Evolutionary conservation across 2,329 filamentous ascomycete genomes (phyloP).

Genomic region (Phyllosticta ampelicida): DNA sequence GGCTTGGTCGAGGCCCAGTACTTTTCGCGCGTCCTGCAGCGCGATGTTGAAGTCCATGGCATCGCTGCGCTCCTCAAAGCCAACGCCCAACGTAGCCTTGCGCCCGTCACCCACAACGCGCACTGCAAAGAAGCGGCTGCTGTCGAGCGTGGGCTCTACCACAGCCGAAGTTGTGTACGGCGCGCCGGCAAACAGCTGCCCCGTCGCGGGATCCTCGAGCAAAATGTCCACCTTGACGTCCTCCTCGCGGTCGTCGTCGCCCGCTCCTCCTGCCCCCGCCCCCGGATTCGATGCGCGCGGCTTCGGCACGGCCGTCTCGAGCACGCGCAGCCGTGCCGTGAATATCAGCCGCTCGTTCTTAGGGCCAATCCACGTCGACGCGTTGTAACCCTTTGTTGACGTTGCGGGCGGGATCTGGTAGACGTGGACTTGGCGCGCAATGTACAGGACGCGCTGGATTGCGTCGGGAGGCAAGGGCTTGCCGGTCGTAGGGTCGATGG

Average conservation of each 20-base stretch:
- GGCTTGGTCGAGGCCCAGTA: conserved; percentile 47
- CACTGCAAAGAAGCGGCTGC: conserved; percentile 73
- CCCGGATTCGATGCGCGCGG: conserved; percentile 5
- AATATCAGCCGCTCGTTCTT: conserved; percentile 65
- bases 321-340: conserved; percentile 66
- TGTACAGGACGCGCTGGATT: conserved; percentile 76
- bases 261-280: neutral
- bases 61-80: conserved; percentile 76
- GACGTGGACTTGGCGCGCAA: conserved; percentile 64
- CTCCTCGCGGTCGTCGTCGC: conserved; percentile 30
- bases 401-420: conserved; percentile 77
- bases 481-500: conserved; percentile 61
- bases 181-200: conserved; percentile 71
- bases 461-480: conserved; percentile 58
- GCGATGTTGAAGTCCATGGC: conserved; percentile 79
- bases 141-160: conserved; percentile 71
- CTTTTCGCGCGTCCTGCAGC: conserved; percentile 66
- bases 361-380: conserved; percentile 62
- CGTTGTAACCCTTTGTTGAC: conserved; percentile 68
- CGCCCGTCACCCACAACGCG: conserved; percentile 64
- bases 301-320: conserved; percentile 56
- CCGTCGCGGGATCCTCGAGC: conserved; percentile 63
- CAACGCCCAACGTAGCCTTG: conserved; percentile 72
- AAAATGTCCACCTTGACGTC: conserved; percentile 63
- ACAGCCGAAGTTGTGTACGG: conserved; percentile 57